Conservation (phyloP, 1,284 basidiomycete genomes). For the Fomitopsis palustris region DNA sequence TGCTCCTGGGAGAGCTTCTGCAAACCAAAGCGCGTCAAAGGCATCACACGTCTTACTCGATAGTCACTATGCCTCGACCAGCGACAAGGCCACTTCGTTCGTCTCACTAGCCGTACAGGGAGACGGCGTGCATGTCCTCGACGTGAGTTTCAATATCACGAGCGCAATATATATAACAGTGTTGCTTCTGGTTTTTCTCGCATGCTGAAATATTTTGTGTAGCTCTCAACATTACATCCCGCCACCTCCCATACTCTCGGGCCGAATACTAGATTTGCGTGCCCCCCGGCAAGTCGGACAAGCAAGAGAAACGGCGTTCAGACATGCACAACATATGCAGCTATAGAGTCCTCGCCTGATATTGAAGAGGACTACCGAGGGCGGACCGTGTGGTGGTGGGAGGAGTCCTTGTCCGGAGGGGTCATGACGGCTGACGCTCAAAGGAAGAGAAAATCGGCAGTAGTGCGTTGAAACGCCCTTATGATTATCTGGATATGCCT, state of each 20-base stretch:
- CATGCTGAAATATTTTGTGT: neutral
- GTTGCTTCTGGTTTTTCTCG: neutral
- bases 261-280: constrained; percentile 56
- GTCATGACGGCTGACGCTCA: constrained; percentile 25
- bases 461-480: no score
- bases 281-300: constrained; percentile 48
- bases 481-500: neutral
- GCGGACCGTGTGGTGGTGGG: constrained; percentile 61
- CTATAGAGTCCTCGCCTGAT: constrained; percentile 47
- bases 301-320: constrained; percentile 31
- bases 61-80: constrained; percentile 32
- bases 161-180: neutral
- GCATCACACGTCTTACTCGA: constrained; percentile 36
- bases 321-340: constrained; percentile 52
- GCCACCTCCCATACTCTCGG: constrained; percentile 65
- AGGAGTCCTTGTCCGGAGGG: constrained; percentile 44
- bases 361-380: constrained; percentile 36
- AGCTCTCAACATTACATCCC: constrained; percentile 67
- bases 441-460: constrained; percentile 35
- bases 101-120: constrained; percentile 63
- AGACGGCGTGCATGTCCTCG: constrained; percentile 69
- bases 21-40: constrained; percentile 9
- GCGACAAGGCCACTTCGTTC: constrained; percentile 42
- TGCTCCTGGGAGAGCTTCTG: neutral
- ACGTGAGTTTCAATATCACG: constrained; percentile 43